Conservation (phyloP, 2,329 filamentous ascomycete species). For the Diaporthe longicolla region DNA sequence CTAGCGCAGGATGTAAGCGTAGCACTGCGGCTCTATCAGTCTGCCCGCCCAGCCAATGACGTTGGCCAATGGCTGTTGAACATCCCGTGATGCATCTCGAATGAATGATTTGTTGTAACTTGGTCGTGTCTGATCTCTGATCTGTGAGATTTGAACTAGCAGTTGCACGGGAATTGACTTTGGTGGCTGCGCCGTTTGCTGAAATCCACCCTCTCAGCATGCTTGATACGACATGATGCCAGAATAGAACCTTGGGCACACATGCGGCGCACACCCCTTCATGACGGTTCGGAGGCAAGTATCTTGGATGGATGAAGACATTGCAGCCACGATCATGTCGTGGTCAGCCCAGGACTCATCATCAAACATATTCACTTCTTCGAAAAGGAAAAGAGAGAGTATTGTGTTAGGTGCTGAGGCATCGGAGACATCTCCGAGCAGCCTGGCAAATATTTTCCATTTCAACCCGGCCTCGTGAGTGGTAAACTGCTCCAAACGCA, state of each 20-base stretch:
- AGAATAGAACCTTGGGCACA: not conserved
- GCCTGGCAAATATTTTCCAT: conserved; percentile 21
- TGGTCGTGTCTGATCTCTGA: not conserved
- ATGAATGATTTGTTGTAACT: not conserved
- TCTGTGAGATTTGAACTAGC: no score
- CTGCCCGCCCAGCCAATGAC: not conserved
- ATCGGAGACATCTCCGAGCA: conserved; percentile 31
- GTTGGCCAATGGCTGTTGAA: not conserved
- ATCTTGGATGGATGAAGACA: not conserved
- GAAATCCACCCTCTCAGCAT: not conserved
- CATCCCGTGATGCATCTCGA: not conserved
- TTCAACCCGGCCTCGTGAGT: not conserved
- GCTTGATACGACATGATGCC: not conserved
- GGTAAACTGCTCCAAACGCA: conserved; percentile 20
- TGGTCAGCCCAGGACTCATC: not conserved
- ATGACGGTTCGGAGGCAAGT: no score
- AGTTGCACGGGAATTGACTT: no score
- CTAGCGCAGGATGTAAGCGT: conserved; percentile 6
- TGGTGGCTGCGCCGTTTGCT: no score
- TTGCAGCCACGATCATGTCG: not conserved
- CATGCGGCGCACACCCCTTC: not conserved
- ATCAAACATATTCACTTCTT: not conserved
- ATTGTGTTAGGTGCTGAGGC: conserved; percentile 24
- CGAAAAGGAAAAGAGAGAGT: not conserved
- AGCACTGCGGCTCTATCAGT: not conserved